Conservation (phyloP, 768 basidiomycete genomes). For the Kondoa malvinella region DNA sequence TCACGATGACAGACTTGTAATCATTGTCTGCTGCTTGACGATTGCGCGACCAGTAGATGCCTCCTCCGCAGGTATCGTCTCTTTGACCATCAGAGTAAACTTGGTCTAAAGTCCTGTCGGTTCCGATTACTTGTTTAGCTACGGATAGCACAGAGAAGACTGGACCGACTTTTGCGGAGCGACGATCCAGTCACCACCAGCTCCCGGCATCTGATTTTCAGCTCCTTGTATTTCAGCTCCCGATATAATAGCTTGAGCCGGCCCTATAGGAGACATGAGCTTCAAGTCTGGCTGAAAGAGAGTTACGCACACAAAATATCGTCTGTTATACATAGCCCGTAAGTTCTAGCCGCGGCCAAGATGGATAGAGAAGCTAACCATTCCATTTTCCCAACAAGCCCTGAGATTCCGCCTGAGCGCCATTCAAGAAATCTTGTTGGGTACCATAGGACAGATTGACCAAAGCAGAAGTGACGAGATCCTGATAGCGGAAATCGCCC, state of each 20-base stretch:
- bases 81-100: not conserved
- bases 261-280: too few relatives aligned
- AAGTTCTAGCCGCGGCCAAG: not conserved
- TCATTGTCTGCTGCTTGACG: not conserved
- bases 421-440: not conserved
- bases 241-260: not conserved
- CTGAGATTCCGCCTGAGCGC: not conserved
- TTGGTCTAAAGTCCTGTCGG: not conserved
- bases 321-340: not conserved
- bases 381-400: not conserved
- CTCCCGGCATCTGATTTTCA: not conserved
- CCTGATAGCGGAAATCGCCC: too few relatives aligned
- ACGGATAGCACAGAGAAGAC: not conserved
- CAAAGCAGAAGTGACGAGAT: not conserved
- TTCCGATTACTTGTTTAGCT: not conserved
- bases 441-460: not conserved
- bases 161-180: not conserved
- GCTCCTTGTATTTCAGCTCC: not conserved
- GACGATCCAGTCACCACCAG: not conserved
- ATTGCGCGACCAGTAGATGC: slow-evolving; percentile 3
- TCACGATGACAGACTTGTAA: not conserved
- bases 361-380: not conserved
- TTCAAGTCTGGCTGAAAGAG: too few relatives aligned
- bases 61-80: slow-evolving; percentile 4
- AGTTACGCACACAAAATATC: not conserved